These are phyloP conservation scores for Paracamarosporium sp. DNA, from an alignment of 2,329 filamentous ascomycete species.

Conservation along the genomic window DNA sequence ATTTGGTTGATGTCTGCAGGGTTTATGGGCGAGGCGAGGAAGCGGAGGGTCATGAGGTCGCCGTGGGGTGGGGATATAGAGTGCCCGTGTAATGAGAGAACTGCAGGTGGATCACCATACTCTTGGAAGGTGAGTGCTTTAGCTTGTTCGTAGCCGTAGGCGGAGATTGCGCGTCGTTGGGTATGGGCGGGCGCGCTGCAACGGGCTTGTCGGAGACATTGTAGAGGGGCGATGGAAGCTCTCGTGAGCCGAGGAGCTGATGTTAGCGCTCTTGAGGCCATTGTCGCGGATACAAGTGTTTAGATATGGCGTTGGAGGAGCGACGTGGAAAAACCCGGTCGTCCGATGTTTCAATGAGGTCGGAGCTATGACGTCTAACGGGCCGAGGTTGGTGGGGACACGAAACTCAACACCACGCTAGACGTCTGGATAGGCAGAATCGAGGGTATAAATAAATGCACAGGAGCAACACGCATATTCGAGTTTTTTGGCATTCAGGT, in stretches of 20 bases:
- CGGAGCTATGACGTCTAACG: slow-evolving; percentile 36
- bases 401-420: not conserved
- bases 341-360: slow-evolving; percentile 11
- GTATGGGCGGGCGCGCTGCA: slow-evolving; percentile 9
- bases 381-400: slow-evolving; percentile 27
- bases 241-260: slow-evolving; percentile 22
- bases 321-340: slow-evolving; percentile 10
- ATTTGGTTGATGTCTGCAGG: slow-evolving; percentile 98
- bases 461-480: no score
- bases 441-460: no score
- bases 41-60: slow-evolving; percentile 76
- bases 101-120: slow-evolving; percentile 76
- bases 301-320: slow-evolving; percentile 1
- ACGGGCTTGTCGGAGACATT: slow-evolving; percentile 27
- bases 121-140: slow-evolving; percentile 80
- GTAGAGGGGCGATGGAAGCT: slow-evolving; percentile 5
- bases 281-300: slow-evolving; percentile 16
- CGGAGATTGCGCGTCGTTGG: slow-evolving; percentile 57
- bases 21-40: slow-evolving; percentile 92
- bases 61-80: slow-evolving; percentile 79
- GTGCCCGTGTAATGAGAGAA: slow-evolving; percentile 73
- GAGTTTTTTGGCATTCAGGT: no score
- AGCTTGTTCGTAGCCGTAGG: slow-evolving; percentile 83
- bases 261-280: slow-evolving; percentile 33
- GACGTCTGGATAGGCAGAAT: no score